A percentile compares a stretch with the other conserved stretches of the same genome.
Conservation (phyloP, 768 basidiomycete genomes). For the Xerocomellus intermedius region DNA sequence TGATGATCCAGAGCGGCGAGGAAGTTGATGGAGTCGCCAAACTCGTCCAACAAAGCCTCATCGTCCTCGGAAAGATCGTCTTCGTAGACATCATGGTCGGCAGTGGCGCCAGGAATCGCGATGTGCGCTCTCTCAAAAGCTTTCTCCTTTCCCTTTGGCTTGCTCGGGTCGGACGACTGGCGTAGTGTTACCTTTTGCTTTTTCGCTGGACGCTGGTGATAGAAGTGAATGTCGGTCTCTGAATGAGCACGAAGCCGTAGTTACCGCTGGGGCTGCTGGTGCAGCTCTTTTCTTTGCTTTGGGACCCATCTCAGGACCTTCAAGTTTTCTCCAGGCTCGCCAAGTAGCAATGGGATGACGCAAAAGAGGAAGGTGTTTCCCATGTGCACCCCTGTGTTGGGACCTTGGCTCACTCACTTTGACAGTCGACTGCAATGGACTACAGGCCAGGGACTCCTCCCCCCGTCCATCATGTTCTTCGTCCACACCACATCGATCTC, state of each 20-base stretch:
- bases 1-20: slow-evolving; percentile 68
- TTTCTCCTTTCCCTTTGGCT: slow-evolving; percentile 54
- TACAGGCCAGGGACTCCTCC: slow-evolving; percentile 46
- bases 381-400: not conserved
- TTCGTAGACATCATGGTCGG: slow-evolving; percentile 20
- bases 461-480: slow-evolving; percentile 63
- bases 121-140: slow-evolving; percentile 59
- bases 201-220: slow-evolving; percentile 48
- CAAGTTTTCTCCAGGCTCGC: not conserved
- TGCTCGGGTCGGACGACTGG: slow-evolving; percentile 29
- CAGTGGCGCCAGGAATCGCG: slow-evolving; percentile 47
- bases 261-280: slow-evolving; percentile 31
- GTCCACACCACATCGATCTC: slow-evolving; percentile 75
- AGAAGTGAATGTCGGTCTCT: not conserved
- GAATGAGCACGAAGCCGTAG: not conserved
- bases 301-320: slow-evolving; percentile 24
- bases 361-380: slow-evolving; percentile 26
- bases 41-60: slow-evolving; percentile 62
- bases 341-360: not conserved
- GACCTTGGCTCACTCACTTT: not conserved
- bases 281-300: slow-evolving; percentile 36
- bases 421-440: slow-evolving; percentile 22
- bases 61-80: slow-evolving; percentile 68
- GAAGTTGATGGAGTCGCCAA: slow-evolving; percentile 63
- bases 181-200: slow-evolving; percentile 53